Evolutionary conservation across 164 flowering plant species (phyloP).

Genomic region (Magnolia sinica): DNA sequence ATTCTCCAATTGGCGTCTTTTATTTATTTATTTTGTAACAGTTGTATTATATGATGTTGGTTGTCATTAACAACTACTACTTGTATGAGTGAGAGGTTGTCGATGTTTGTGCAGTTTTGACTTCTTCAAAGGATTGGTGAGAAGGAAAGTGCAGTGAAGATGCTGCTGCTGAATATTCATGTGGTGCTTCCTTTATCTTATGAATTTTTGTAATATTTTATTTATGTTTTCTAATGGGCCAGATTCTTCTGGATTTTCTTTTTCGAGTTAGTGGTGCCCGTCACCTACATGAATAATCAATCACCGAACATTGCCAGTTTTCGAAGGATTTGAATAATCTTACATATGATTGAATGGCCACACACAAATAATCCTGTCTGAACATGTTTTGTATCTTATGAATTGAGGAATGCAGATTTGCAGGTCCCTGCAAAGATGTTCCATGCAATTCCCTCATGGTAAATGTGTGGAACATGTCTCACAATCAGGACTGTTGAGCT

Average conservation of each 20-base stretch:
- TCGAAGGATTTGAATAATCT: not conserved
- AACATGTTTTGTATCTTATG: not conserved
- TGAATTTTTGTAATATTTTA: not conserved
- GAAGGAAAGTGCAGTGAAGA: constrained; percentile 51
- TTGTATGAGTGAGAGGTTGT: not conserved
- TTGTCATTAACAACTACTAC: no score
- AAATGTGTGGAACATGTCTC: not conserved
- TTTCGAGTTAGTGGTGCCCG: not conserved
- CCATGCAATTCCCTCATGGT: not conserved
- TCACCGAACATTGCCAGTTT: not conserved
- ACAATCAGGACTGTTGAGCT: not conserved
- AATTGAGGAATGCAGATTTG: not conserved
- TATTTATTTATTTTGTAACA: no score
- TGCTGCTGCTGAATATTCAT: not conserved
- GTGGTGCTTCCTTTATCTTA: not conserved
- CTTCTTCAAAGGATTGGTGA: constrained; percentile 75
- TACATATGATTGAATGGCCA: not conserved
- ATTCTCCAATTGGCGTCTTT: no score
- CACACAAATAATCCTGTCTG: not conserved
- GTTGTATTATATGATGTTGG: no score
- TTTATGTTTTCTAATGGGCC: not conserved
- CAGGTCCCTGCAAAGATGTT: not conserved
- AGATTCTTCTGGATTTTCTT: not conserved
- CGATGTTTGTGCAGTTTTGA: constrained; percentile 53
- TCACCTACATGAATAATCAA: not conserved